Conservation (phyloP, 148 eudicot genomes). For the Heliosperma pusillum region DNA sequence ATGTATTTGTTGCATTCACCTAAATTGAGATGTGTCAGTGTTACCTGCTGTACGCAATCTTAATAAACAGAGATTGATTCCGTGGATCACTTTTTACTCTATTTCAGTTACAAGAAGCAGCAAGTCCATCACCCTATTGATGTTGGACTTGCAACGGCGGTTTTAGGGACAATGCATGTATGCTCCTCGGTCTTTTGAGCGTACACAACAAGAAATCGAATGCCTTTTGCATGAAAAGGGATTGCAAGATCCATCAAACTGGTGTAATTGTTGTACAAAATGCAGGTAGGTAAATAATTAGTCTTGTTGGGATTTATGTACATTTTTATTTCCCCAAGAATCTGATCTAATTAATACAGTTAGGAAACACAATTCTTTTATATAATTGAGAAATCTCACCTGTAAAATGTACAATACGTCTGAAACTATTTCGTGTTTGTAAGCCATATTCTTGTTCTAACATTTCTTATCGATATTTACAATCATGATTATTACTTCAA, state of each 20-base stretch:
- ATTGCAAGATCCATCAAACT: slow-evolving; percentile 1
- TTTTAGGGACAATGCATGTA: slow-evolving; percentile 2
- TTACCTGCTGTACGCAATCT: neutral
- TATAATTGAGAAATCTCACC: neutral
- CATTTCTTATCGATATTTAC: neutral
- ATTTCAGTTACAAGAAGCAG: slow-evolving; percentile 18
- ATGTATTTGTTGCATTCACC: neutral
- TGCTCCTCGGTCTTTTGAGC: neutral
- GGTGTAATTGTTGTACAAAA: neutral
- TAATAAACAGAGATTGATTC: neutral
- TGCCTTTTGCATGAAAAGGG: neutral
- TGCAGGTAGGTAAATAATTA: neutral
- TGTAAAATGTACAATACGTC: neutral
- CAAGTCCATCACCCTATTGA: slow-evolving; percentile 8
- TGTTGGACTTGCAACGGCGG: neutral
- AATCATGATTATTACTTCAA: neutral
- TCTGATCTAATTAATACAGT: neutral
- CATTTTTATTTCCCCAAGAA: neutral
- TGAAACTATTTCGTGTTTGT: neutral
- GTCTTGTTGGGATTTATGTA: neutral
- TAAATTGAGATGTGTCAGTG: neutral
- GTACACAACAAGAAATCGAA: neutral
- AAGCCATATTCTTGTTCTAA: slow-evolving; percentile 1
- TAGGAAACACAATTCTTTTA: neutral
- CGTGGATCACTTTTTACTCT: neutral